phyloP scores from a whole-genome alignment of 306 rosid genomes.

The Vigna mungo region DNA sequence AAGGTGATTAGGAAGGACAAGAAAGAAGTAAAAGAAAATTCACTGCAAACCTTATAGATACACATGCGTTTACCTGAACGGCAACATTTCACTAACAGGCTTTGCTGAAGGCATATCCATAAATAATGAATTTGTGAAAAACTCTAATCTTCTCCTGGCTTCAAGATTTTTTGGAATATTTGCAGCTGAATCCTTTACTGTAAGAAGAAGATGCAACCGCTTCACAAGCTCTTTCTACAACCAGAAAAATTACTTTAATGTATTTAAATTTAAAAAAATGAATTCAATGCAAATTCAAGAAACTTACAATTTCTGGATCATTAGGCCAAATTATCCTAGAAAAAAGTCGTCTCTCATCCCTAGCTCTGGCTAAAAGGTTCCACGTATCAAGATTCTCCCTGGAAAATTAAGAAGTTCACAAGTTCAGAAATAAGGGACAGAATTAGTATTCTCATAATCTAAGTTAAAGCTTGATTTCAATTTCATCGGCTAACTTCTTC shows the following conservation, averaged over 20 bases:
- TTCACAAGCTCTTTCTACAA: conserved; percentile 84
- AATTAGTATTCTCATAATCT: neutral
- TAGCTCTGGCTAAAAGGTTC: conserved; percentile 89
- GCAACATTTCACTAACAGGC: conserved; percentile 89
- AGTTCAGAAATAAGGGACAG: neutral
- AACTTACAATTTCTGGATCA: conserved; percentile 85
- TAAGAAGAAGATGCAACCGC: conserved; percentile 94
- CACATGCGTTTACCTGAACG: conserved; percentile 76
- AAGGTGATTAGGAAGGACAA: conserved; percentile 21
- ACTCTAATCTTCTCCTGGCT: conserved; percentile 96
- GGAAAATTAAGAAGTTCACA: conserved; percentile 35
- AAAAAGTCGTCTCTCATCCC: conserved; percentile 83
- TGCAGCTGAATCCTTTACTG: conserved; percentile 90
- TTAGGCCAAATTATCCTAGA: conserved; percentile 81
- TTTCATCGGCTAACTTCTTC: neutral
- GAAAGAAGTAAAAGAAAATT: conserved; percentile 15
- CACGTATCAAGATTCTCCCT: conserved; percentile 96
- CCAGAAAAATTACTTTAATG: conserved; percentile 3
- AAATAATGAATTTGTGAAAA: conserved; percentile 90
- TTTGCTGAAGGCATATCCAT: conserved; percentile 96
- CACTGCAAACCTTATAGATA: conserved; percentile 16
- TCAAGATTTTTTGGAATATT: conserved; percentile 98
- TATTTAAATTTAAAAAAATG: conserved; percentile 9
- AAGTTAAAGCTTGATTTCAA: neutral
- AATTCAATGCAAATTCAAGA: neutral